Evolutionary conservation across 2,329 filamentous ascomycete genomes (phyloP).

Genomic region (Pezicula carpinea): DNA sequence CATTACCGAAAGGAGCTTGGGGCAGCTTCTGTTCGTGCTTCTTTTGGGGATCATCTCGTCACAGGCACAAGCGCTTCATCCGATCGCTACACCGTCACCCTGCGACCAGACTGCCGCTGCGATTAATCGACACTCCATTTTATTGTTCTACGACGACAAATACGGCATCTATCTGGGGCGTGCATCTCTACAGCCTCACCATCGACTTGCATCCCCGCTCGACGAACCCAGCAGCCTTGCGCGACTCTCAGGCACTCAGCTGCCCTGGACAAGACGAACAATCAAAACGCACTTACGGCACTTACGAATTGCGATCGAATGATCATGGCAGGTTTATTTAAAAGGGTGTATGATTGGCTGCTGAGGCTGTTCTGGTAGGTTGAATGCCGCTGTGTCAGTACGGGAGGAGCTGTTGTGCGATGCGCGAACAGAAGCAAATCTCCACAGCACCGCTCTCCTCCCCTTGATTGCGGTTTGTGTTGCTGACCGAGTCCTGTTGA

Average conservation of each 20-base stretch:
- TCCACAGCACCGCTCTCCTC: background rate
- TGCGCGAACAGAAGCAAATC: slow-evolving; percentile 7
- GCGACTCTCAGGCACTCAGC: slow-evolving; percentile 17
- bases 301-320: slow-evolving; percentile 14
- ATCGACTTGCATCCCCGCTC: slow-evolving; percentile 4
- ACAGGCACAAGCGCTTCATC: slow-evolving; percentile 22
- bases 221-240: slow-evolving; percentile 19
- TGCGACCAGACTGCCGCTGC: slow-evolving; percentile 10
- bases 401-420: slow-evolving; percentile 7
- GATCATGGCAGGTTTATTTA: slow-evolving; percentile 86
- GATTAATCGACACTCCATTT: slow-evolving; percentile 8
- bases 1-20: background rate
- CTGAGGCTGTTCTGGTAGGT: slow-evolving; percentile 94
- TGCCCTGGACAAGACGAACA: background rate
- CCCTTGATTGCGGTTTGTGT: background rate
- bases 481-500: slow-evolving; percentile 13
- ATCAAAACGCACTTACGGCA: background rate
- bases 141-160: slow-evolving; percentile 9
- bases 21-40: background rate
- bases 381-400: slow-evolving; percentile 9
- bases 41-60: slow-evolving; percentile 13
- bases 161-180: slow-evolving; percentile 6
- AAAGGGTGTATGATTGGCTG: slow-evolving; percentile 96
- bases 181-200: background rate
- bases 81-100: slow-evolving; percentile 19